phyloP scores from a whole-genome alignment of 176 grass and related monocot species.

The Neostapfia colusana region DNA sequence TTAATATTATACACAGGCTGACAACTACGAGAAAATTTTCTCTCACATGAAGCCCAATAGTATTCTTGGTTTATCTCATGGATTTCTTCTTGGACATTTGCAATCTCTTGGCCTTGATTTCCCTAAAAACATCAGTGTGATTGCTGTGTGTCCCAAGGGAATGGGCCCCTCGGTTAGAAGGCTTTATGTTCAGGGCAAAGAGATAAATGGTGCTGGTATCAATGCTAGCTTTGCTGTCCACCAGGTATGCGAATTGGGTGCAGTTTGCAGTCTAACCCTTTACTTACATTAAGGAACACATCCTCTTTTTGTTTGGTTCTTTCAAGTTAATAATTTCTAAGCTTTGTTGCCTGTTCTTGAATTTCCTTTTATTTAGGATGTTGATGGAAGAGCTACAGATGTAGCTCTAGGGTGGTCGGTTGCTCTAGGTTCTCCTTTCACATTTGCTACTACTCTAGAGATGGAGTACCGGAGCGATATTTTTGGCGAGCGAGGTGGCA shows the following conservation, averaged over 20 bases:
- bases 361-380: constrained; percentile 63
- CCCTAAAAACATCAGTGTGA: constrained; percentile 77
- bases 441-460: constrained; percentile 78
- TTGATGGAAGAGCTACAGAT: constrained; percentile 73
- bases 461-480: constrained; percentile 78
- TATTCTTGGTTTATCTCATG: constrained; percentile 81
- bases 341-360: background rate
- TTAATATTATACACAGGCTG: constrained; percentile 51
- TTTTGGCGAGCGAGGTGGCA: constrained; percentile 54
- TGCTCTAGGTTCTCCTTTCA: constrained; percentile 83
- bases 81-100: constrained; percentile 83
- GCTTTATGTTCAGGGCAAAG: constrained; percentile 87
- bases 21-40: constrained; percentile 86
- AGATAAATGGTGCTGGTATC: constrained; percentile 85
- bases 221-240: constrained; percentile 93
- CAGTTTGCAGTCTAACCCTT: background rate
- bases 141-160: constrained; percentile 85
- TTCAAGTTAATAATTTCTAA: constrained; percentile 1
- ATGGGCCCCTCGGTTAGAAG: constrained; percentile 90
- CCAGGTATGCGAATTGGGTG: constrained; percentile 55
- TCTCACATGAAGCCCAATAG: constrained; percentile 92
- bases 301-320: background rate
- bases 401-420: constrained; percentile 90
- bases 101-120: constrained; percentile 73
- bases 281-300: background rate